A percentile compares a stretch with the other conserved stretches of the same genome.
Evolutionary conservation across 768 basidiomycete genomes (phyloP).

Genomic region (Boletus pseudo-olivaceus): DNA sequence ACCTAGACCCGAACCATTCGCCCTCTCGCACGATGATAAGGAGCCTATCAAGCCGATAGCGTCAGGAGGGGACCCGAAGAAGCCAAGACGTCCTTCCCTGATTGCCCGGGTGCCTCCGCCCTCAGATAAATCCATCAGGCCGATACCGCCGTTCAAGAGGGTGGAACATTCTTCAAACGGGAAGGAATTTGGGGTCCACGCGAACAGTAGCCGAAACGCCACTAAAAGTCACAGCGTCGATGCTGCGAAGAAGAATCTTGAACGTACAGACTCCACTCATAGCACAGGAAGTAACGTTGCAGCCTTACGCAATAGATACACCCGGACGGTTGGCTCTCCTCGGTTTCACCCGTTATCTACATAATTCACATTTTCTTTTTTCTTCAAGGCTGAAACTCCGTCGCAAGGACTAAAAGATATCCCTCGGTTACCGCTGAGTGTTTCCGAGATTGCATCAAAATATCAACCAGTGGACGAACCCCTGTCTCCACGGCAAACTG

Average conservation of each 20-base stretch:
- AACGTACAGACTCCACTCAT: constrained; percentile 50
- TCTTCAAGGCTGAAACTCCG: constrained; percentile 43
- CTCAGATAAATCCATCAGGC: constrained; percentile 16
- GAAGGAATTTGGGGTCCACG: constrained; percentile 34
- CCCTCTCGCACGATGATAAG: neutral
- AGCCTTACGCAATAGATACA: constrained; percentile 63
- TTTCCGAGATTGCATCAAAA: constrained; percentile 58
- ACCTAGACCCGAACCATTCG: neutral
- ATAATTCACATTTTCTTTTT: constrained; percentile 2
- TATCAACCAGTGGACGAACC: constrained; percentile 49
- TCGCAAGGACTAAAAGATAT: constrained; percentile 60
- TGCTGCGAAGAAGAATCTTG: constrained; percentile 34
- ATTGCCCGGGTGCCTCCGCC: constrained; percentile 16
- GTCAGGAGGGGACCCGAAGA: constrained; percentile 2
- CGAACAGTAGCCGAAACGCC: constrained; percentile 15
- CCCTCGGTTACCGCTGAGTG: constrained; percentile 61
- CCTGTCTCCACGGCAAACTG: constrained; percentile 38
- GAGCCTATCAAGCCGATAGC: neutral
- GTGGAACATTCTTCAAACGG: constrained; percentile 17
- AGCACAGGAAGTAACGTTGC: constrained; percentile 63
- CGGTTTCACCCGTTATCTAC: neutral
- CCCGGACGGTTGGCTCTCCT: constrained; percentile 45
- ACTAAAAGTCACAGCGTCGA: constrained; percentile 32
- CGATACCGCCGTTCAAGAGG: constrained; percentile 21
- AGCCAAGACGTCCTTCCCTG: constrained; percentile 21